Evolutionary conservation across 2,329 filamentous ascomycete genomes (phyloP), one percentile per base, ranked within the genome.

Genomic region (Penicillium glabrum): DNA sequence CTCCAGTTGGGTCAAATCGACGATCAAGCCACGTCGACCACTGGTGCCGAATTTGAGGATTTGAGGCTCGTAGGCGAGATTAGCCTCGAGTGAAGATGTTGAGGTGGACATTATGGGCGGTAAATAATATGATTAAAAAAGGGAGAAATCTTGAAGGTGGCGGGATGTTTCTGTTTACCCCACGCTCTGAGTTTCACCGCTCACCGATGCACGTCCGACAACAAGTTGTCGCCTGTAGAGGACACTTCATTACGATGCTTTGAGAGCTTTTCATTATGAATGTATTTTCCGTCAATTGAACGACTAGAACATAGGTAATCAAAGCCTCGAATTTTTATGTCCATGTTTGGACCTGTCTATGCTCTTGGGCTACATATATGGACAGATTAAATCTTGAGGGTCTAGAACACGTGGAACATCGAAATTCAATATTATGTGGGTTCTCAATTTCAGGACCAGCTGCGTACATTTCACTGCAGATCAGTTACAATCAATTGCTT

Each of bases 41-140:
- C 70, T 73, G 46, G 70, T 73, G 54, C 70, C 70, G 41, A 73
- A 73, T 62, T 71, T 70, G 35, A 73, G 65, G 49, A 59, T 49
- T 39, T 68, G 64, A 5, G 68, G 68, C 56, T 61, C 51, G 43
- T 72, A 72, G 48, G 58, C 58, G n/a, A 67, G 63, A 26, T 57
- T 50, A 19, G 51, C 44, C 44, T 43, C 24, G 26, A 54, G 51
- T 6, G 51, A 48, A 9, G 27, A 46, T 53, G 8, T 8, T 39
- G 50, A 19, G 41, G n/a, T n/a, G 21, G 47, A 29, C 47, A 50
- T 50, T 13, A 11, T 41, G 16, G n/a, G 19, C 10, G n/a, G 19
- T 39, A 39, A 39, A 19, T 39, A 19, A 39, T 33, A 33, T 33
- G 31, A 31, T 31, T 33, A 14, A 16, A 16, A 16, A 41, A 41